Conservation (phyloP, 768 basidiomycete species). For the Leccinum boreale region DNA sequence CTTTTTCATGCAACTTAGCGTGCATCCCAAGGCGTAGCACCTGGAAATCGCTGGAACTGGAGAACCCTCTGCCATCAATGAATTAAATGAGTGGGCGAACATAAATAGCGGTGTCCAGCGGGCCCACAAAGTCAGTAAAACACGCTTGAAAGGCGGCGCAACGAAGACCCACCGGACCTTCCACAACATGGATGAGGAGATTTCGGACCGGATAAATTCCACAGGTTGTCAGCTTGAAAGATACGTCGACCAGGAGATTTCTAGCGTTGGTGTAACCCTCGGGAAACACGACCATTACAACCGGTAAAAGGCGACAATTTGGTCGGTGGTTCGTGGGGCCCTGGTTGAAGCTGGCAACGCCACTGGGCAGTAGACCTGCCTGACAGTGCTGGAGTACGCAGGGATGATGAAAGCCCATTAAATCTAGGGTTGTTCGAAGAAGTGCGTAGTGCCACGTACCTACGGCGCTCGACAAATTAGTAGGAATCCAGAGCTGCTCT, state of each 20-base stretch:
- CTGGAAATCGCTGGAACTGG: not conserved
- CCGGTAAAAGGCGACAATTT: not conserved
- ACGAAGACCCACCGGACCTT: not conserved
- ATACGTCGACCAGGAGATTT: not conserved
- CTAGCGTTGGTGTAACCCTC: not conserved
- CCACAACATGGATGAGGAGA: not conserved
- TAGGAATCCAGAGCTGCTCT: not conserved
- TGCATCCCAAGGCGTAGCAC: not conserved
- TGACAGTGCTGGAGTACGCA: not conserved
- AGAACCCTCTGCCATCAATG: not conserved
- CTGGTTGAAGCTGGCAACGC: not conserved
- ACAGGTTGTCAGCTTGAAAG: not conserved
- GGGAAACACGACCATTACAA: not conserved
- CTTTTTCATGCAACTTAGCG: not conserved
- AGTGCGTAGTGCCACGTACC: not conserved
- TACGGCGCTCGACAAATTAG: not conserved
- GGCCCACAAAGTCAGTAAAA: not conserved
- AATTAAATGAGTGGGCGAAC: not conserved
- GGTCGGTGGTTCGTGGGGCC: not conserved
- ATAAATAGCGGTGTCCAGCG: not conserved
- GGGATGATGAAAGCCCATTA: not conserved
- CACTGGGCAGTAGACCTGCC: conserved; percentile 1
- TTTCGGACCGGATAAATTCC: not conserved
- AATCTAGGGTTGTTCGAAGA: not conserved
- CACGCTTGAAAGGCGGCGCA: not conserved